Evolutionary conservation across 257 asterid genomes (phyloP).

Genomic region (Plantago elongata): DNA sequence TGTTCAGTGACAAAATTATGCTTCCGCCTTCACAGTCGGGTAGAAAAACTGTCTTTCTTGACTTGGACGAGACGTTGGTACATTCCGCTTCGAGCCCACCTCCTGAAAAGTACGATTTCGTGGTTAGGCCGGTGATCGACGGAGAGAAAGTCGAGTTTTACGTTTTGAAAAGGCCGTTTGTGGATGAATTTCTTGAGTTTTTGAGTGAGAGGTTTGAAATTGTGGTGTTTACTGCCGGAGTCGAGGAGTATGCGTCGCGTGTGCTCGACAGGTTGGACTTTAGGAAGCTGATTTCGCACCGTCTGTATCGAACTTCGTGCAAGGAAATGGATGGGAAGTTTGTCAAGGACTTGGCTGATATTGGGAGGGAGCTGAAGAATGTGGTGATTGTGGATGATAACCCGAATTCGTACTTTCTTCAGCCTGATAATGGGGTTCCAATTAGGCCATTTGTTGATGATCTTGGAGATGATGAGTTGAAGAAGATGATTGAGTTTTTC

Average conservation of each 20-base stretch:
- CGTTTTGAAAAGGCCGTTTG: constrained; percentile 75
- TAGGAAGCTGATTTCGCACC: constrained; percentile 50
- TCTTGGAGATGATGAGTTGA: constrained; percentile 61
- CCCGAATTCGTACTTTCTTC: constrained; percentile 67
- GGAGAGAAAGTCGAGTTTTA: constrained; percentile 63
- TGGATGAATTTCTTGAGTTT: constrained; percentile 59
- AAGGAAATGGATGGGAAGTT: constrained; percentile 64
- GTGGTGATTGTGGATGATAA: constrained; percentile 80
- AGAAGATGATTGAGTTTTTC: constrained; percentile 51
- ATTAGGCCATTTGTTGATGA: constrained; percentile 63
- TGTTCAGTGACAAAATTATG: constrained; percentile 32
- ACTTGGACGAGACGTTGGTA: constrained; percentile 81
- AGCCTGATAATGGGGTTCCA: constrained; percentile 74
- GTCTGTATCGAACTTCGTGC: constrained; percentile 77
- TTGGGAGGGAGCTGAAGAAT: constrained; percentile 66
- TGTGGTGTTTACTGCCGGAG: constrained; percentile 86
- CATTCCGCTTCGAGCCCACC: constrained; percentile 60
- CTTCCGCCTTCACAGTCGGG: constrained; percentile 46
- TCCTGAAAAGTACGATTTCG: constrained; percentile 69
- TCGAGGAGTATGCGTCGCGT: constrained; percentile 74
- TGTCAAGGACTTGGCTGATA: constrained; percentile 69
- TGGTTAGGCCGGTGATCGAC: constrained; percentile 71
- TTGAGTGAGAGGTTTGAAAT: constrained; percentile 60
- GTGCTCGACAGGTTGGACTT: constrained; percentile 69
- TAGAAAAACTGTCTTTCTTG: constrained; percentile 68